These are phyloP conservation scores for Ustilaginoidea virens DNA, from an alignment of 2,329 filamentous ascomycete species.

Conservation along the genomic window DNA sequence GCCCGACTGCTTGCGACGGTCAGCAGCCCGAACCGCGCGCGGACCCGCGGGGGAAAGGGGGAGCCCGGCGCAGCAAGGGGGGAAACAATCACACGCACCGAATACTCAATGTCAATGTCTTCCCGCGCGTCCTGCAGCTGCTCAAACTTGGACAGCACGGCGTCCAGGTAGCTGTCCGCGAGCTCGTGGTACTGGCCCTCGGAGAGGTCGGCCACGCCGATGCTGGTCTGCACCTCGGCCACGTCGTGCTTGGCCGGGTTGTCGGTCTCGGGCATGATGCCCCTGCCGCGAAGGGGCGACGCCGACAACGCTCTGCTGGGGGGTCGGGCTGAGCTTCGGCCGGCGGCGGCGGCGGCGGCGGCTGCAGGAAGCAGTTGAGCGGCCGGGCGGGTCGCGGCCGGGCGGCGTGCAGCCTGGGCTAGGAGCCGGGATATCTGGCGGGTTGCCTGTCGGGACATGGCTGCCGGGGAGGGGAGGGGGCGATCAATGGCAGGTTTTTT, in stretches of 20 bases:
- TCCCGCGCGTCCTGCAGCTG: conserved; percentile 55
- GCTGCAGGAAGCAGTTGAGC: conserved; percentile 7
- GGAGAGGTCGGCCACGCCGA: conserved; percentile 45
- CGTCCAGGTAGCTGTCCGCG: conserved; percentile 59
- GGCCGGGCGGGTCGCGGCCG: conserved; percentile 10
- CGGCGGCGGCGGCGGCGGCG: background rate
- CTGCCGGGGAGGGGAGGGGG: too few species aligned
- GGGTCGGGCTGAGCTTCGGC: conserved; percentile 1
- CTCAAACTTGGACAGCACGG: conserved; percentile 47
- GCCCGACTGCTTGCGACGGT: conserved; percentile 66
- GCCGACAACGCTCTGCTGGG: conserved; percentile 15
- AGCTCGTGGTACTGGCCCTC: conserved; percentile 61
- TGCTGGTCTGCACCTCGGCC: conserved; percentile 20
- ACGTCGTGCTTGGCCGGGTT: conserved; percentile 33
- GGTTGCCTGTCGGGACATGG: conserved; percentile 18
- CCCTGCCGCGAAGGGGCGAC: conserved; percentile 19
- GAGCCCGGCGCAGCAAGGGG: background rate
- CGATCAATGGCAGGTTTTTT: too few species aligned
- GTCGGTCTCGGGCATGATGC: conserved; percentile 43
- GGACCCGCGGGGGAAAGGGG: too few species aligned
- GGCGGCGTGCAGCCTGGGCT: conserved; percentile 16
- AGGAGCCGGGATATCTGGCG: conserved; percentile 22
- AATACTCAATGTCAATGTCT: conserved; percentile 78
- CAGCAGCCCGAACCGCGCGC: too few species aligned
- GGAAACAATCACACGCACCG: conserved; percentile 38